Conservation (phyloP, 2,329 filamentous ascomycete genomes). For the Apiospora rasikravindrae region DNA sequence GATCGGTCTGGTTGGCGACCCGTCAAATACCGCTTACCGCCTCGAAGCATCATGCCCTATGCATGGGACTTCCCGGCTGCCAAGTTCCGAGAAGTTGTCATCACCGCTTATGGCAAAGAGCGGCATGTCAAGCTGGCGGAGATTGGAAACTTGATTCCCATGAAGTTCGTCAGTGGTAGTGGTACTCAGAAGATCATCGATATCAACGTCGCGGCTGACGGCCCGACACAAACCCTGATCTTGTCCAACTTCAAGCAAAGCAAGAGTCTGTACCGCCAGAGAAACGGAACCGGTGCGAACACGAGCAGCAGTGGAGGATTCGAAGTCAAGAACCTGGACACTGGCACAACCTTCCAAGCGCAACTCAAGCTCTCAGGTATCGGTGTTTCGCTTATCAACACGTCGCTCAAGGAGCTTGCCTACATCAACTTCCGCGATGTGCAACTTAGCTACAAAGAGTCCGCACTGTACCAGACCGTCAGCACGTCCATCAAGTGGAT, state of each 20-base stretch:
- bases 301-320: slow-evolving; percentile 72
- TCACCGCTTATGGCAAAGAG: slow-evolving; percentile 79
- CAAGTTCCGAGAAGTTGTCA: slow-evolving; percentile 92
- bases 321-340: slow-evolving; percentile 92
- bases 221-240: slow-evolving; percentile 92
- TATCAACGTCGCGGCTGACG: slow-evolving; percentile 93
- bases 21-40: slow-evolving; percentile 88
- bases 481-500: slow-evolving; percentile 97
- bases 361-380: slow-evolving; percentile 88
- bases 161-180: slow-evolving; percentile 77
- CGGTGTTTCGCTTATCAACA: slow-evolving; percentile 91
- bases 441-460: slow-evolving; percentile 89
- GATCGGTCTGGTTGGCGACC: slow-evolving; percentile 90
- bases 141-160: slow-evolving; percentile 93
- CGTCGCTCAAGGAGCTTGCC: slow-evolving; percentile 87
- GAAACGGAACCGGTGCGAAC: slow-evolving; percentile 56
- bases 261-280: slow-evolving; percentile 83
- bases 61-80: slow-evolving; percentile 98
- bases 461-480: slow-evolving; percentile 89
- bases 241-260: slow-evolving; percentile 92
- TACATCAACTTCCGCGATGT: slow-evolving; percentile 94
- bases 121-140: slow-evolving; percentile 93
- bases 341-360: slow-evolving; percentile 85
- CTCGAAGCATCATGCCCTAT: slow-evolving; percentile 98
- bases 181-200: slow-evolving; percentile 88